Base-by-base conservation (phyloP, 2,329 filamentous ascomycete genomes). In the Ceratocystis papillata region DNA sequence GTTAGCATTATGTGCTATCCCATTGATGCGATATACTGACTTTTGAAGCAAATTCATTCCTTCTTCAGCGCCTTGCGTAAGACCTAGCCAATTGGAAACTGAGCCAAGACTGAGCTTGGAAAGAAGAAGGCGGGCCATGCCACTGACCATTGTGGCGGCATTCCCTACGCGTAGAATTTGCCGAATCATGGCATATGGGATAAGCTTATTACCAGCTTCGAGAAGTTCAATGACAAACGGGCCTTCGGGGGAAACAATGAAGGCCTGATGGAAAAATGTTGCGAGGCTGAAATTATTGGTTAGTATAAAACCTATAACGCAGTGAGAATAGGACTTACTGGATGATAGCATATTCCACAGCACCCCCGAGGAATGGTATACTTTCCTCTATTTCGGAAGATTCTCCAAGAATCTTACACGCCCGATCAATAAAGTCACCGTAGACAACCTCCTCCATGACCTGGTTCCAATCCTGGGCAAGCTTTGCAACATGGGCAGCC, bases 21-120 rank as follows among this genome's bases (percentile, higher is more conserved):
- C 3, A 15, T 1, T 28, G 8, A 10, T 53, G 22, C 48, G 25
- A 28, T 25, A 63, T 30, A 65, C 63, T 25, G 61, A 79, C 78
- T 77, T 77, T 74, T 93, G 89, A 69, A 94, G 74, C 7, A 93
- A 74, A 72, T 92, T 94, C 87, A 90, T 89, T 60, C 89, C 89
- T 70, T 91, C 87, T 69, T 90, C 84, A 0, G 86, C 82, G 60
- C 83, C 84, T 60, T 83, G 81, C 0, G 87, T 91, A 48, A 90
- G 73, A 0, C 89, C 88, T 10, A 92, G 81, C 87, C 87, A 93
- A 73, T 91, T 92, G 3, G 89, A 90, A 63, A 93, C 76, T 6
- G 84, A 84, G 1, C 84, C 85, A 3, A 93, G 79, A 69, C 87
- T 88, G 66, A 91, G 77, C 75, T 94, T 94, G n/a, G 88, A 85